Percentiles rank a stretch among this genome's conserved stretches.
These are phyloP conservation scores for Saturnispora serradocipensis DNA, from an alignment of 805 yeast genomes.

Conservation along the genomic window DNA sequence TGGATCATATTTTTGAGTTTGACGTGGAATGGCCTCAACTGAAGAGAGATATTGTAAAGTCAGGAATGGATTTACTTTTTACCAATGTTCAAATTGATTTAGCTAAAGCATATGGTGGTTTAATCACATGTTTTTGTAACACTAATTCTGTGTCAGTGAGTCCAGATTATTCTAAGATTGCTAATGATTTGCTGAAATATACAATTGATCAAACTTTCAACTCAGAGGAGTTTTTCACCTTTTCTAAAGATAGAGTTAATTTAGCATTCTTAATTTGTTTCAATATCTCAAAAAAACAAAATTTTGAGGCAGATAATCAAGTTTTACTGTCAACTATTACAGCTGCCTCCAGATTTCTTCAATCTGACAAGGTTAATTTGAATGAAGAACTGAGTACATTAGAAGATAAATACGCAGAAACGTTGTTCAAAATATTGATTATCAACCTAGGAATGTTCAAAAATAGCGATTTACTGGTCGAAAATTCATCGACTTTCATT, in stretches of 20 bases:
- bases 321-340: conserved; percentile 34
- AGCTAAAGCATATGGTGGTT: conserved; percentile 71
- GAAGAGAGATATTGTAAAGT: conserved; percentile 42
- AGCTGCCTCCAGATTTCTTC: conserved; percentile 36
- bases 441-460: conserved; percentile 36
- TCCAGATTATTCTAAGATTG: conserved; percentile 26
- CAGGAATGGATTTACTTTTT: conserved; percentile 56
- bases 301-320: conserved; percentile 26
- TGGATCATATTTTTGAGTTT: conserved; percentile 48
- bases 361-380: conserved; percentile 42
- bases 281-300: conserved; percentile 29
- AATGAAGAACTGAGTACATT: conserved; percentile 32
- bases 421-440: conserved; percentile 50
- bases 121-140: conserved; percentile 57
- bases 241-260: conserved; percentile 57
- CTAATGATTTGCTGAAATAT: conserved; percentile 41
- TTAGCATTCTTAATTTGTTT: conserved; percentile 47
- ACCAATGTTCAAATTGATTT: conserved; percentile 58
- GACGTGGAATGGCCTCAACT: conserved; percentile 40
- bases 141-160: conserved; percentile 25
- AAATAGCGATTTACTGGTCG: conserved; percentile 33
- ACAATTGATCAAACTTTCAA: conserved; percentile 45
- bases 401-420: conserved; percentile 39
- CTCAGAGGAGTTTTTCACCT: conserved; percentile 36
- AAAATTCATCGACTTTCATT: conserved; percentile 41